Conservation (phyloP, 805 yeast genomes). For the Wickerhamiella sorbophila region DNA sequence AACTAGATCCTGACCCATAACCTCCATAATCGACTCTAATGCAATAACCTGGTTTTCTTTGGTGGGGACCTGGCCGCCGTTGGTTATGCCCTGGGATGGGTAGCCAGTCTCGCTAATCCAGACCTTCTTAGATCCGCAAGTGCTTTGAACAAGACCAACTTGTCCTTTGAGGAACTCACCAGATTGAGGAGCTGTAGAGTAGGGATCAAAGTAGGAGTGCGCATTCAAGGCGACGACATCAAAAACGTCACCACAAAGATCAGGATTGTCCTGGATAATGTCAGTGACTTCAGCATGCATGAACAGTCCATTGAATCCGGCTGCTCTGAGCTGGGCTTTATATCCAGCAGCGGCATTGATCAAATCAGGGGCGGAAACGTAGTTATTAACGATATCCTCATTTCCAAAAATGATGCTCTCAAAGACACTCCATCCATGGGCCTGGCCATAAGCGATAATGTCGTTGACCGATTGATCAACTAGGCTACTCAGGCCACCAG, state of each 20-base stretch:
- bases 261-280: constrained; percentile 45
- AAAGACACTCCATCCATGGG: constrained; percentile 58
- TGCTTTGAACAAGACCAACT: constrained; percentile 35
- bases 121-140: constrained; percentile 43
- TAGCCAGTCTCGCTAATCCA: constrained; percentile 79
- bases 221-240: constrained; percentile 81
- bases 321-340: constrained; percentile 39
- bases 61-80: constrained; percentile 64
- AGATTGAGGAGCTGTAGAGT: constrained; percentile 46
- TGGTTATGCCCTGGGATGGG: constrained; percentile 56
- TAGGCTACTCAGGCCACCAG: constrained; percentile 53
- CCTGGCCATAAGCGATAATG: constrained; percentile 38
- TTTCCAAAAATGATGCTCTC: constrained; percentile 73
- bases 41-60: constrained; percentile 59
- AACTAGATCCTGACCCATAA: constrained; percentile 38
- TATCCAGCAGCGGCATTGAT: constrained; percentile 50
- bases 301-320: constrained; percentile 64
- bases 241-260: constrained; percentile 50
- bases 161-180: constrained; percentile 61
- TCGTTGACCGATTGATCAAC: constrained; percentile 38
- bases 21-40: constrained; percentile 44
- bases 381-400: constrained; percentile 64
- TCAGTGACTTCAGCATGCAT: constrained; percentile 90
- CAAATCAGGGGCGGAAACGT: constrained; percentile 46
- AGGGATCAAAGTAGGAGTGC: constrained; percentile 64